Base-by-base conservation (phyloP, 768 basidiomycete genomes). In the Nevesoporus exiguus region DNA sequence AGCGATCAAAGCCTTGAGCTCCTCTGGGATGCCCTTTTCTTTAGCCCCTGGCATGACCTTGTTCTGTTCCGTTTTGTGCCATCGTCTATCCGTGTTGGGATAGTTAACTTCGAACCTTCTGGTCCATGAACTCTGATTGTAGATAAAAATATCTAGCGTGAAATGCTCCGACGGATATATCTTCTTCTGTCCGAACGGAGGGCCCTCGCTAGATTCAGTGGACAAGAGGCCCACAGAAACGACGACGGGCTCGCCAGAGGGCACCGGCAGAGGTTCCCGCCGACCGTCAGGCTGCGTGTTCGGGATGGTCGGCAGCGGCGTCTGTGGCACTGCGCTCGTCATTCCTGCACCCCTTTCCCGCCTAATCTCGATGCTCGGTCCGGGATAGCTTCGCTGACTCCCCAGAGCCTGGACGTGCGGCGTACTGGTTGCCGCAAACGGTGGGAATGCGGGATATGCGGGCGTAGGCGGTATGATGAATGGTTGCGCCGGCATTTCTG, bases 81-180 rank as follows among this genome's bases (percentile, higher is more conserved):
- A 66, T 50, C 80, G 71, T 61, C 77, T 73, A 52, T 80, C 68
- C 30, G 74, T 73, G 61, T 84, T 79, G 2, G 86, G 85, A 67
- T 80, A 86, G 29, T 80, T 84, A 34, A 93, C 77, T 69, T 91
- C 90, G 59, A 93, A 89, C 59, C 88, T 68, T 54, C 90, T 77
- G 47, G 83, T 84, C 83, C 87, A 84, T 41, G 80, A 74, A 42
- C 82, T 85, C 70, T 85, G 86, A 62, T 93, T 94, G 62, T 86
- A 93, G 51, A 93, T 89, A 61, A 94, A 93, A 3, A 93, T 85
- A 56, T 94, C 91, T 61, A 94, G 69, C 47, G 84, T 85, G 66
- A 94, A 94, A 47, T 79, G 74, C 61, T 90, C 84, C 25, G 87
- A 73, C 17, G 88, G 88, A 58, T 82, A 86, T 63, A 93, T 83